Evolutionary conservation across 108 stramenopile genomes (phyloP).

Genomic region (Skeletonema grethae): DNA sequence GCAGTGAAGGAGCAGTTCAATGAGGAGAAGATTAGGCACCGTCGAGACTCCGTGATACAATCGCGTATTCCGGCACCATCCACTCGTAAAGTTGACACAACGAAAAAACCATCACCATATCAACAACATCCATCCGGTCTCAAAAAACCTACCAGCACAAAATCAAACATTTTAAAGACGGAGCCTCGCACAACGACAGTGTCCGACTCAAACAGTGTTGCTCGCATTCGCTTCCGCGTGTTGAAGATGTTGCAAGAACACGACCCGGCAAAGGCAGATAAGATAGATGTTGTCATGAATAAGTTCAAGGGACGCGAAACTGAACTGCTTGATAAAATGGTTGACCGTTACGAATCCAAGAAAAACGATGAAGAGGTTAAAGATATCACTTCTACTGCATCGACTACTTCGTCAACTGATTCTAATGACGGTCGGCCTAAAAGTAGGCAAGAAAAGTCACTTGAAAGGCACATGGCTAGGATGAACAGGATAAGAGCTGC

Average conservation of each 20-base stretch:
- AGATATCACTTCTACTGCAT: slow-evolving; percentile 17
- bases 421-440: slow-evolving; percentile 37
- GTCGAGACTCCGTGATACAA: slow-evolving; percentile 41
- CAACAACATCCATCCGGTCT: background rate
- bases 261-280: slow-evolving; percentile 81
- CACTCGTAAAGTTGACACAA: background rate
- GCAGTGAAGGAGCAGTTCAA: slow-evolving; percentile 63
- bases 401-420: slow-evolving; percentile 19
- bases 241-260: slow-evolving; percentile 75
- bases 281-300: slow-evolving; percentile 86
- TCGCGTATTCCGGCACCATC: slow-evolving; percentile 47
- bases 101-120: background rate
- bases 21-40: slow-evolving; percentile 48
- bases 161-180: slow-evolving; percentile 13
- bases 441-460: slow-evolving; percentile 68
- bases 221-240: slow-evolving; percentile 68
- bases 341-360: slow-evolving; percentile 65
- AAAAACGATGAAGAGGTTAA: slow-evolving; percentile 3
- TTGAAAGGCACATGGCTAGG: slow-evolving; percentile 79
- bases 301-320: slow-evolving; percentile 87
- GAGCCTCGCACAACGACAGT: slow-evolving; percentile 1
- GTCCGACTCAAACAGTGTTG: slow-evolving; percentile 25
- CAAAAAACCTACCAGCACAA: slow-evolving; percentile 14
- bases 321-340: slow-evolving; percentile 86
- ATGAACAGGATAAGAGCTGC: slow-evolving; percentile 55